phyloP scores from a whole-genome alignment of 345 rosid species.

The Xanthoceras sorbifolium region DNA sequence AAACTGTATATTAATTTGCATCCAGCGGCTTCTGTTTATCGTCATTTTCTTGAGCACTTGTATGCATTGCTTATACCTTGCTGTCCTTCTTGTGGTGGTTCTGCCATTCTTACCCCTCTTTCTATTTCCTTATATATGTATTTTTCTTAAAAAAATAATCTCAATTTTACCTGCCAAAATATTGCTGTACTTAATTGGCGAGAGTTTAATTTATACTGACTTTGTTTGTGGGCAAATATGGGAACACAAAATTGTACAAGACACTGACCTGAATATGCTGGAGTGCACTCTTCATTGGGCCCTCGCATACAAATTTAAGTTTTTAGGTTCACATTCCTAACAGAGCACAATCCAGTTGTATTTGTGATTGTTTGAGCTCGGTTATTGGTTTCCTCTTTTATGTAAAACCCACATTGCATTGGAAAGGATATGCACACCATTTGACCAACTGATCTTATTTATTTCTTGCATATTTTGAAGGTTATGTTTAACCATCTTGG shows the following conservation, averaged over 20 bases:
- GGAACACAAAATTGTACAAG: background rate
- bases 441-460: background rate
- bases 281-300: background rate
- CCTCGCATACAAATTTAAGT: background rate
- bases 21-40: background rate
- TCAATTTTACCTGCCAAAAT: background rate
- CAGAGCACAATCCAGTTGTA: background rate
- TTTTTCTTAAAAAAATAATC: background rate
- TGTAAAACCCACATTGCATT: background rate
- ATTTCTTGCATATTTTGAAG: background rate
- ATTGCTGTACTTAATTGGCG: background rate
- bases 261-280: background rate
- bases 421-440: background rate
- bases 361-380: slow-evolving; percentile 5
- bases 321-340: background rate
- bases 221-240: background rate
- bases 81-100: background rate
- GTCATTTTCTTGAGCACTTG: background rate
- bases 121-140: background rate
- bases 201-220: background rate
- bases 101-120: background rate
- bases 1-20: background rate
- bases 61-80: background rate
- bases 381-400: background rate
- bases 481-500: background rate